Conservation (phyloP, 805 yeast genomes). For the Hanseniaspora jakobsenii region DNA sequence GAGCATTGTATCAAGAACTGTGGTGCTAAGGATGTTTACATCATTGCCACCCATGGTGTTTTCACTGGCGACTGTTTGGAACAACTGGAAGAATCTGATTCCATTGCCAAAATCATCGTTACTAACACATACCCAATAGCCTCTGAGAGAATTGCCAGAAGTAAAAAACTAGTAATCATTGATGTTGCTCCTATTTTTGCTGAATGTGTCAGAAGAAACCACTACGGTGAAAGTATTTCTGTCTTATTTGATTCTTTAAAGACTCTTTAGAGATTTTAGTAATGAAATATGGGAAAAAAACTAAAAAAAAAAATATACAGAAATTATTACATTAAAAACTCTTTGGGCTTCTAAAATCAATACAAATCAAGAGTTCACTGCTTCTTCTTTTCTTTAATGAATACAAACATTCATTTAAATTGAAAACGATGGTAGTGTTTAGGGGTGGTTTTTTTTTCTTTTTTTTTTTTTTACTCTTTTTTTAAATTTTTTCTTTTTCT, state of each 20-base stretch:
- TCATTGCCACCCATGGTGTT: conserved; percentile 92
- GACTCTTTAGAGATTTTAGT: conserved; percentile 25
- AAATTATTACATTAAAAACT: not conserved
- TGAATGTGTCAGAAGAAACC: conserved; percentile 97
- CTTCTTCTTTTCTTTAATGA: no score
- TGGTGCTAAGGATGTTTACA: conserved; percentile 84
- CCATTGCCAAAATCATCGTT: conserved; percentile 83
- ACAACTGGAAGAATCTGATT: conserved; percentile 59
- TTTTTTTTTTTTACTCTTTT: no score
- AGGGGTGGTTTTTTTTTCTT: no score
- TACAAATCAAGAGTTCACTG: not conserved
- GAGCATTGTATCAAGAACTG: conserved; percentile 92
- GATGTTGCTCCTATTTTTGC: conserved; percentile 94
- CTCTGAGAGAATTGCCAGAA: conserved; percentile 42
- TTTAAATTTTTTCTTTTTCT: no score
- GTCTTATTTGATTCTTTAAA: conserved; percentile 83
- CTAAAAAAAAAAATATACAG: no score
- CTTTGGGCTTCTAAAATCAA: not conserved
- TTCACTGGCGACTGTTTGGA: conserved; percentile 82
- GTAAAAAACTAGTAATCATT: conserved; percentile 67
- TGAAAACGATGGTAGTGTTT: no score
- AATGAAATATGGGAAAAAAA: not conserved
- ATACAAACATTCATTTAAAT: no score
- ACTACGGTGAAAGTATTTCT: conserved; percentile 92
- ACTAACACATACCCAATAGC: conserved; percentile 92